phyloP scores from a whole-genome alignment of 2,329 filamentous ascomycete genomes.

The Tolypocladium tropicale region DNA sequence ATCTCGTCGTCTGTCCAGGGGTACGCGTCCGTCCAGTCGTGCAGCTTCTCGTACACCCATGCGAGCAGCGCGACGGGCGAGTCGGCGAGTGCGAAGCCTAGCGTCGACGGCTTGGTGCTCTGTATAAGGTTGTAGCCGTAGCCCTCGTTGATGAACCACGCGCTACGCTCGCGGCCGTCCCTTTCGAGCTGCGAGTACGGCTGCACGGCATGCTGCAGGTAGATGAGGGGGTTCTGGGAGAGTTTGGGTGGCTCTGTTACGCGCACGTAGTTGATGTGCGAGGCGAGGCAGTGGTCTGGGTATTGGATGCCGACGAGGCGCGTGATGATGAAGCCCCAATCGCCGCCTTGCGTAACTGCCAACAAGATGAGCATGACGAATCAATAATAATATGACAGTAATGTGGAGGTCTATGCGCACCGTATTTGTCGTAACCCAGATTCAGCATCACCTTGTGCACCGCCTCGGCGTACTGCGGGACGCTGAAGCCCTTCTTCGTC shows the following conservation, averaged over 20 bases:
- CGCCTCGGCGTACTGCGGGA: slow-evolving; percentile 36
- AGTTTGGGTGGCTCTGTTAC: background rate
- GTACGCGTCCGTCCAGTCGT: slow-evolving; percentile 64
- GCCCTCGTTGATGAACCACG: slow-evolving; percentile 49
- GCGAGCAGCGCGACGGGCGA: slow-evolving; percentile 60
- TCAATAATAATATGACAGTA: background rate
- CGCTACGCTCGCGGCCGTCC: slow-evolving; percentile 28
- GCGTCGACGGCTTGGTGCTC: slow-evolving; percentile 61
- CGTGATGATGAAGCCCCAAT: slow-evolving; percentile 61
- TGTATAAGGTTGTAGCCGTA: slow-evolving; percentile 19
- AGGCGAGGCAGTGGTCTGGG: slow-evolving; percentile 38
- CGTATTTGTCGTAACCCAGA: slow-evolving; percentile 42
- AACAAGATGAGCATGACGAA: background rate
- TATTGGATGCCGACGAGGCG: slow-evolving; percentile 50
- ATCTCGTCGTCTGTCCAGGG: slow-evolving; percentile 69
- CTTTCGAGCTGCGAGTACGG: background rate
- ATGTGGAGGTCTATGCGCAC: slow-evolving; percentile 6
- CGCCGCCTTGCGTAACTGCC: slow-evolving; percentile 49
- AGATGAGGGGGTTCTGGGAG: background rate
- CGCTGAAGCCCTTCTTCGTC: slow-evolving; percentile 18
- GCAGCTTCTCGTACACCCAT: slow-evolving; percentile 73
- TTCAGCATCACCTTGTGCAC: slow-evolving; percentile 59
- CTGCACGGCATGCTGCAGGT: background rate
- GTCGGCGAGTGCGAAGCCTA: slow-evolving; percentile 60
- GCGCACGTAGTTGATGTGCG: slow-evolving; percentile 34